Evolutionary conservation across 768 basidiomycete species (phyloP), one percentile per base, ranked within the genome.

Genomic region (Pisolithus tinctorius): DNA sequence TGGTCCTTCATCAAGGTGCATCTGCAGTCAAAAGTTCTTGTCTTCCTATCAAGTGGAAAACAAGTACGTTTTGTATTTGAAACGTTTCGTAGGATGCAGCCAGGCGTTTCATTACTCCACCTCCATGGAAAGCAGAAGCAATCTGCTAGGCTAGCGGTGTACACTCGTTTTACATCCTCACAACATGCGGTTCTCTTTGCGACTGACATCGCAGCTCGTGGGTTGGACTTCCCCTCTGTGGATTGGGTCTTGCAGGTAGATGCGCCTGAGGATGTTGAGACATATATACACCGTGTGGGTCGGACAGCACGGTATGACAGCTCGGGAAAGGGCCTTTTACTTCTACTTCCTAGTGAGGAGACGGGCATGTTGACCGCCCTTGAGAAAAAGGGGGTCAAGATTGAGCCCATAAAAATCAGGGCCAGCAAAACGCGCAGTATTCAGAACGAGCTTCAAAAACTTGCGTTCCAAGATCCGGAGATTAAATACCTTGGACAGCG

Each of bases 221-320:
- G 95, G 1, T 74, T 98, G 51, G 95, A 99, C 69, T 99, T 99
- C 69, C 95, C 96, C 4, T 79, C 88, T 0, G 85, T 99, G 20
- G 91, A 96, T 67, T 98, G 95, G 95, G 95, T 99, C 1, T 64
- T 99, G 27, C 95, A 99, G 65, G 72, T 93, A 11, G 95, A 99
- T 66, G 91, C 90, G 3, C 95, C 95, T 0, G 95, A 99, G 69
- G 95, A 99, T 61, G 92, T 87, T 5, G 93, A 96, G 45, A 99
- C 93, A 10, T 97, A 99, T 66, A 92, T 99, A 38, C 95, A 99
- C 65, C 84, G 95, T 29, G 94, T 99, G 2, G 95, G 95, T 0
- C 78, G 95, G 43, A 99, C 95, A 14, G 95, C 95, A 42, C 75
- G 95, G 45, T 97, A 98, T 62, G 86, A 94, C 63, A 86, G 86